Base-by-base conservation (phyloP, 352 stramenopile genomes). In the Phytophthora nicotianae region DNA sequence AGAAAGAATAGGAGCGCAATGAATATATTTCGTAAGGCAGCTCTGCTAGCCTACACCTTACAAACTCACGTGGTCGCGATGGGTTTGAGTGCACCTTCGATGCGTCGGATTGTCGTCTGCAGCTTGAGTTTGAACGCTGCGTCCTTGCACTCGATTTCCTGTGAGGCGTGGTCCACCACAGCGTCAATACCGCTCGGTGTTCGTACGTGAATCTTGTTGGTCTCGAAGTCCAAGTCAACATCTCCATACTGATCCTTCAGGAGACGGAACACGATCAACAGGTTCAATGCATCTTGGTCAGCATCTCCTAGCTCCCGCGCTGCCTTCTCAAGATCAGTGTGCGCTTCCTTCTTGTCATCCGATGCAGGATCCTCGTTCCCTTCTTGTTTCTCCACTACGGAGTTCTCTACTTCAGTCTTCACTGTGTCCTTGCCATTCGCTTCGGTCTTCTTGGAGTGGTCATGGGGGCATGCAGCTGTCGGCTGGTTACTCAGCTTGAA, bases 221-320 rank as follows among this genome's bases (percentile, higher is more conserved):
- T 96, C 59, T 91, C 86, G 27, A 95, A 91, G 50, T 96, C 81
- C 54, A 96, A 68, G 17, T 93, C 79, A 24, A 93, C 88, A 59
- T 93, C 81, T 16, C 88, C 88, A 38, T 88, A 96, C 65, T 96
- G 88, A 54, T 96, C 86, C 61, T 95, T 93, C 5, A 96, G 70
- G 53, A 93, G 41, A 2, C 88, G 83, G 51, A 88, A 96, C 47
- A 96, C 74, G 16, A 95, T 82, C 35, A 97, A 55, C 51, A 97
- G 61, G 49, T 96, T 93, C 38, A 96, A 58, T 8, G 85, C 86
- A 33, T 96, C 82, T 65, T 96, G 81, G 55, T 96, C 88, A 4
- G 59, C 56, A 55, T 81, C 75, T 3, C 83, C 87, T 13, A 96
- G 61, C 50, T 90, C 82, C 48, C 68, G 60, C 1, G 82, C 85